Percentiles rank a stretch among this genome's conserved stretches.
phyloP scores from a whole-genome alignment of 176 grass and related monocot species.

The Oryza glaberrima region DNA sequence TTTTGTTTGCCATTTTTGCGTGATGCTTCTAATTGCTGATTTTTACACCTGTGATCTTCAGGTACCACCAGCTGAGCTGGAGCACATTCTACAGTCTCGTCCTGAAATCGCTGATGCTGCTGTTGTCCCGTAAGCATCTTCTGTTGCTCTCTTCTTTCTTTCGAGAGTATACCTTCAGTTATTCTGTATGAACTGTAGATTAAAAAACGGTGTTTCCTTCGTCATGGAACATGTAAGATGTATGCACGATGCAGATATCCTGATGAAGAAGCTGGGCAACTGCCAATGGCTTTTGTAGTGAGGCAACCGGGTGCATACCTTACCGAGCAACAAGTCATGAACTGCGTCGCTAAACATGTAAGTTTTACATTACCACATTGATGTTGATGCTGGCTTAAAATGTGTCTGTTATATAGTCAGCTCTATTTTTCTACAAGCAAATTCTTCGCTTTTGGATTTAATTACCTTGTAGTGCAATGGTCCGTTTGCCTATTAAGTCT shows the following conservation, averaged over 20 bases:
- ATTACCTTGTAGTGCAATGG: no score
- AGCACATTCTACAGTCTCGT: conserved; percentile 60
- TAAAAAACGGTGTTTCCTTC: background rate
- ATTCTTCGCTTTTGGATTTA: background rate
- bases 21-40: background rate
- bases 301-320: conserved; percentile 55
- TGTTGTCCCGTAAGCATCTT: conserved; percentile 64
- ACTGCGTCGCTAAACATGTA: conserved; percentile 80
- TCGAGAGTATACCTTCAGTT: conserved; percentile 19
- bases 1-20: background rate
- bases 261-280: conserved; percentile 79
- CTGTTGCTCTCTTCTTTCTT: background rate
- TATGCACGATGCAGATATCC: conserved; percentile 66
- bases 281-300: conserved; percentile 86
- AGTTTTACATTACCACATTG: background rate
- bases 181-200: background rate
- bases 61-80: conserved; percentile 76
- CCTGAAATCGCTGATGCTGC: conserved; percentile 61
- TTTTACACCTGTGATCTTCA: conserved; percentile 18
- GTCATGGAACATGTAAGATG: background rate
- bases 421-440: background rate
- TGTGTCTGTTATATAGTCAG: background rate
- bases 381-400: no score
- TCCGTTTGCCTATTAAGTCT: background rate
- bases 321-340: conserved; percentile 59